phyloP scores from a whole-genome alignment of 805 yeast genomes.

The Saccharomycopsis selenospora region DNA sequence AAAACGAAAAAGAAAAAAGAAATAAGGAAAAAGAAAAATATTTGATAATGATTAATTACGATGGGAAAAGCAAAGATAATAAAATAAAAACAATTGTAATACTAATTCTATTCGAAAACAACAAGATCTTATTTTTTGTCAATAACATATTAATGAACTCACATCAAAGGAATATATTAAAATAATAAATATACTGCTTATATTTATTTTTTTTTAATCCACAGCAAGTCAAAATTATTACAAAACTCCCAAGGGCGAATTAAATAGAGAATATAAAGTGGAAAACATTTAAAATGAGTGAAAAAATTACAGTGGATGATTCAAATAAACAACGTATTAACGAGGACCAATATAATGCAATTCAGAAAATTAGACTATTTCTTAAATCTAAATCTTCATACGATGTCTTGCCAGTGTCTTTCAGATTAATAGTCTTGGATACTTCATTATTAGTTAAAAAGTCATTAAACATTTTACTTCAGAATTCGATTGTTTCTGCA shows the following conservation, averaged over 20 bases:
- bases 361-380: constrained; percentile 76
- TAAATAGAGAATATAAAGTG: too few species aligned
- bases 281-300: too few species aligned
- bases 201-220: too few species aligned
- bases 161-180: neutral
- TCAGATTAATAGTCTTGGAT: constrained; percentile 86
- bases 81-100: too few species aligned
- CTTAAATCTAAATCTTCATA: constrained; percentile 87
- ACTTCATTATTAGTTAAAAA: constrained; percentile 85
- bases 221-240: too few species aligned
- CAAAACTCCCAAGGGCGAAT: too few species aligned
- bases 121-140: too few species aligned
- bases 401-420: constrained; percentile 93
- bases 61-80: too few species aligned
- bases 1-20: neutral
- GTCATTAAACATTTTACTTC: constrained; percentile 80
- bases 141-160: neutral
- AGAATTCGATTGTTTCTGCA: constrained; percentile 91
- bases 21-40: too few species aligned
- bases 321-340: constrained; percentile 28
- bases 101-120: too few species aligned
- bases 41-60: too few species aligned
- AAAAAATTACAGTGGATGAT: neutral
- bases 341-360: constrained; percentile 65
- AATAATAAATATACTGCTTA: too few species aligned